Percentiles rank a stretch among this genome's conserved stretches.
Evolutionary conservation across 768 basidiomycete species (phyloP).

Genomic region (Leccinum ochraceum): DNA sequence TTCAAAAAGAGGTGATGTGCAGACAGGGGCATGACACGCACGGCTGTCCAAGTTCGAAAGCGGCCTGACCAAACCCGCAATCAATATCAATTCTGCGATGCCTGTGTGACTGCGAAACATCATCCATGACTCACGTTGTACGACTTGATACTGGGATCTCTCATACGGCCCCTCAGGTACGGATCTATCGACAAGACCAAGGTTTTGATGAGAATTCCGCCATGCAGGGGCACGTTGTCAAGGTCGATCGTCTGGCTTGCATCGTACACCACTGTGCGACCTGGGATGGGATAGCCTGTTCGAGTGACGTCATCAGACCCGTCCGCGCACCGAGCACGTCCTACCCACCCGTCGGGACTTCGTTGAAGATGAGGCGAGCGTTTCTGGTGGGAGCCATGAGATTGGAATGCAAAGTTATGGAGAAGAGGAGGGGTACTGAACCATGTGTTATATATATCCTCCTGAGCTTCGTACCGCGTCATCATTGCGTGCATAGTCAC

Average conservation of each 20-base stretch:
- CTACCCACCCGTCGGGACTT: constrained; percentile 29
- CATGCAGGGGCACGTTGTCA: constrained; percentile 43
- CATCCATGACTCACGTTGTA: constrained; percentile 10
- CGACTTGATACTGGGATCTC: constrained; percentile 14
- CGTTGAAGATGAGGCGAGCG: constrained; percentile 39
- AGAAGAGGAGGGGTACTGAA: background rate
- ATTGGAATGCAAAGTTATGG: background rate
- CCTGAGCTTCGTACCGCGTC: background rate
- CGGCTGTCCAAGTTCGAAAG: constrained; percentile 19
- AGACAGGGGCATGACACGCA: background rate
- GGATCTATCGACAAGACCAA: constrained; percentile 51
- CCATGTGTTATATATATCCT: background rate
- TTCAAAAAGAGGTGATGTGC: background rate
- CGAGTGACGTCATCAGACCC: background rate
- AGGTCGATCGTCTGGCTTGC: constrained; percentile 48
- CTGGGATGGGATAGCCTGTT: constrained; percentile 40
- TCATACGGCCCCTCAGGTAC: constrained; percentile 46
- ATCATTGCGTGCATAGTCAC: too few relatives aligned
- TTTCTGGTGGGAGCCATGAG: constrained; percentile 29
- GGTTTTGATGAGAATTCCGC: constrained; percentile 51
- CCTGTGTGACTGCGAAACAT: background rate
- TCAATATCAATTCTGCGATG: background rate
- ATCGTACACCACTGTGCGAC: constrained; percentile 51
- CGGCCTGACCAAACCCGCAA: background rate
- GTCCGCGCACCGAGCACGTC: background rate